A percentile compares a stretch with the other conserved stretches of the same genome.
phyloP scores from a whole-genome alignment of 805 yeast species.

The Tetrapisispora iriomotensis region DNA sequence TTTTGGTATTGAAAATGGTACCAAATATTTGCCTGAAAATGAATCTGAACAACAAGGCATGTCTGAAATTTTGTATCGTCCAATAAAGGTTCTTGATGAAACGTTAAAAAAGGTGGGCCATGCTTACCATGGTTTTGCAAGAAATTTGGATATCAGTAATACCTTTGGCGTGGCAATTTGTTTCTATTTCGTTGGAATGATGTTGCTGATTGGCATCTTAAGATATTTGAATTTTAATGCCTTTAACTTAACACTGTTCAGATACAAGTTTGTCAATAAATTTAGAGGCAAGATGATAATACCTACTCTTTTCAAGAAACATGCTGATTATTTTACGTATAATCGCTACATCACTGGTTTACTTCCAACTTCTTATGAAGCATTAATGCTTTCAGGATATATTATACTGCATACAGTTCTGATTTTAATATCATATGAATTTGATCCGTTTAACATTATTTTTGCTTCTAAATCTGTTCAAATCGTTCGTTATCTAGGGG shows the following conservation, averaged over 20 bases:
- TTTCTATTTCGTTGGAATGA: slow-evolving; percentile 9
- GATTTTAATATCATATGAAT: slow-evolving; percentile 8
- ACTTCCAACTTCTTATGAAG: slow-evolving; percentile 18
- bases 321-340: slow-evolving; percentile 12
- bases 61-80: slow-evolving; percentile 4
- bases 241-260: slow-evolving; percentile 6
- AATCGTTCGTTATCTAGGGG: slow-evolving; percentile 30
- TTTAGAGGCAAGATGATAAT: slow-evolving; percentile 11
- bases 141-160: slow-evolving; percentile 15
- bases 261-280: slow-evolving; percentile 6
- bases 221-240: slow-evolving; percentile 9
- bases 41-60: neutral
- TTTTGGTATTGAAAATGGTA: slow-evolving; percentile 12
- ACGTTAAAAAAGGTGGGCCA: slow-evolving; percentile 5
- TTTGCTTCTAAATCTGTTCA: slow-evolving; percentile 10
- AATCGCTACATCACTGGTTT: slow-evolving; percentile 9
- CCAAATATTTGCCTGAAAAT: slow-evolving; percentile 2
- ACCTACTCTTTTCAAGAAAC: slow-evolving; percentile 13
- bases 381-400: slow-evolving; percentile 12
- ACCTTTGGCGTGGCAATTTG: slow-evolving; percentile 8
- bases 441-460: slow-evolving; percentile 12
- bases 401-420: slow-evolving; percentile 9
- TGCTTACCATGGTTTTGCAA: slow-evolving; percentile 13
- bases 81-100: slow-evolving; percentile 8
- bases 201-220: slow-evolving; percentile 4